Base-by-base conservation (phyloP, 2,329 filamentous ascomycete genomes). In the Ophiocordyceps camponoti-leonardi region DNA sequence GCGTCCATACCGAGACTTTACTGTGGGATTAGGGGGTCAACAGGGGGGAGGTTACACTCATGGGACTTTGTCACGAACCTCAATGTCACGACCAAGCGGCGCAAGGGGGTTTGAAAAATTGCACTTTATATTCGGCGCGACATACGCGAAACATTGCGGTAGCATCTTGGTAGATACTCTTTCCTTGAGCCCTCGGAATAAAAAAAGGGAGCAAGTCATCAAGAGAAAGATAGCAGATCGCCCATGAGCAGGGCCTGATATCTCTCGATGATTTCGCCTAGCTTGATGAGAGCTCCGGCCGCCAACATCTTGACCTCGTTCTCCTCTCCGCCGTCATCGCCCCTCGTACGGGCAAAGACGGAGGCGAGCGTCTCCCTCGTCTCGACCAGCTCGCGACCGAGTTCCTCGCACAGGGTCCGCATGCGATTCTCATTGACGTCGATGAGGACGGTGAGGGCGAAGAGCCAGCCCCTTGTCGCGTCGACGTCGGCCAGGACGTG, bases 331-430 rank as follows among this genome's bases (percentile, higher is more conserved):
- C 69, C 66, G 44, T 69, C 69, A 0, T 67, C 67, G 0, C 72
- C 72, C 28, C 67, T 64, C 8, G 65, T 67, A 31, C 67, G 67
- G 48, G 82, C 76, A 61, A 95, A 93, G 1, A 95, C 73, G 46
- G 70, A 69, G 41, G 78, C 73, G 1, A 85, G 83, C 92, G 92
- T 98, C 56, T 86, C 83, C 54, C 85, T 77, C 48, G 86, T 83
- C 69, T 96, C 90, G 44, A 94, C 71, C 20, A 96, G 66, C 59
- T 90, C 79, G 46, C 78, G 76, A 1, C 83, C 80, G 53, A 86
- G 77, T 47, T 81, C 76, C 48, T 79, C 77, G 43, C 86, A 90
- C 3, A 98, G 61, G 2, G 77, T 69, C 52, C 79, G 68, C 64
- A 82, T 76, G 49, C 86, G 77, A 43, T 77, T 73, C 31, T 74